These are phyloP conservation scores for Lichtheimia ramosa DNA, from an alignment of 371 early-diverging fungal species.

Conservation along the genomic window DNA sequence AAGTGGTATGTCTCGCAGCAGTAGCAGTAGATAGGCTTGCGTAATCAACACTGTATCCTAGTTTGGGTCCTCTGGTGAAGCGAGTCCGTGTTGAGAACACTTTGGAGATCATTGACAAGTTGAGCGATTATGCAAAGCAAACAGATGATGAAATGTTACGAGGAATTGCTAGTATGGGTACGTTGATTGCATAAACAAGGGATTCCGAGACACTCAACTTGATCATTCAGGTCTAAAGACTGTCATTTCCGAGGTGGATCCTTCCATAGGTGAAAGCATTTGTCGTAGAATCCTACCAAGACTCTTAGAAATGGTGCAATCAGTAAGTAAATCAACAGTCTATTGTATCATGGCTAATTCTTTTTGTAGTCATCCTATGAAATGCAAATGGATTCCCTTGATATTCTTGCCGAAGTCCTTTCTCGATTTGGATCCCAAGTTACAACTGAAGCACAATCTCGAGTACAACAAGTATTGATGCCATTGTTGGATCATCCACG, in stretches of 20 bases:
- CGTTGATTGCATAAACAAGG: not conserved
- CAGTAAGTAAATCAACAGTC: slow-evolving; percentile 1
- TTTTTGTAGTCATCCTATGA: slow-evolving; percentile 57
- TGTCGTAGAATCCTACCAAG: slow-evolving; percentile 65
- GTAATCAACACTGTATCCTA: slow-evolving; percentile 22
- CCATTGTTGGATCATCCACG: slow-evolving; percentile 71
- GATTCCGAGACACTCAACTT: not conserved
- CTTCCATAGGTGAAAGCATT: slow-evolving; percentile 48
- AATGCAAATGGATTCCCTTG: slow-evolving; percentile 81
- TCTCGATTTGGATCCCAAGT: slow-evolving; percentile 71
- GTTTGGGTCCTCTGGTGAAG: slow-evolving; percentile 77
- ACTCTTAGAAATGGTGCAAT: slow-evolving; percentile 35
- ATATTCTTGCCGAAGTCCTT: slow-evolving; percentile 82
- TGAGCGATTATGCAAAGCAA: slow-evolving; percentile 60
- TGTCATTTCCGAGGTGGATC: slow-evolving; percentile 68
- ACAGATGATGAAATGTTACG: slow-evolving; percentile 62
- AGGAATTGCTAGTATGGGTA: slow-evolving; percentile 83
- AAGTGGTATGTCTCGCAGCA: slow-evolving; percentile 67
- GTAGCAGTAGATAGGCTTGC: too few species aligned
- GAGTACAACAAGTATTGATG: slow-evolving; percentile 67
- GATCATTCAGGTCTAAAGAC: slow-evolving; percentile 67
- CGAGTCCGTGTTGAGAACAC: slow-evolving; percentile 69
- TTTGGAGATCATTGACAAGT: slow-evolving; percentile 66
- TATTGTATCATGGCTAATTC: slow-evolving; percentile 1
- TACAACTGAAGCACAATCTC: slow-evolving; percentile 49